Conservation (phyloP, 805 yeast genomes). For the Pichia deserticola region DNA sequence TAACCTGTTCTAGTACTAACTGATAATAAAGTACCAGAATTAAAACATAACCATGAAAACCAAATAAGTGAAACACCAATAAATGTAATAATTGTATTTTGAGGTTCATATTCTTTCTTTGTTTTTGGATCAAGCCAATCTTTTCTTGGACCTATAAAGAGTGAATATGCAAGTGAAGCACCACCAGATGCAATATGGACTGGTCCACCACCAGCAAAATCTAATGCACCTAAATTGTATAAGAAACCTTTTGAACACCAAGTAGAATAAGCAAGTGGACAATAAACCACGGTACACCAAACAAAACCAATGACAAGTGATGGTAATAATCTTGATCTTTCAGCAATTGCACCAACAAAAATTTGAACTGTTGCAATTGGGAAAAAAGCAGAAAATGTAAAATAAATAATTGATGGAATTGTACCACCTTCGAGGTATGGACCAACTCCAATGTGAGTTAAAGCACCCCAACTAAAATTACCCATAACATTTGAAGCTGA, state of each 20-base stretch:
- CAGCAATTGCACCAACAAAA: constrained; percentile 39
- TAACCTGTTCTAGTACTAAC: constrained; percentile 38
- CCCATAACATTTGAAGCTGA: constrained; percentile 29
- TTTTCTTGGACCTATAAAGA: constrained; percentile 36
- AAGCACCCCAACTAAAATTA: constrained; percentile 33
- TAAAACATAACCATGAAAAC: constrained; percentile 45
- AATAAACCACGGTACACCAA: constrained; percentile 38
- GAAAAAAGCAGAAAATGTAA: constrained; percentile 37
- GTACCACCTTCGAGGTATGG: constrained; percentile 39
- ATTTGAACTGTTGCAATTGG: constrained; percentile 44
- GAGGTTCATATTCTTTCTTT: constrained; percentile 27
- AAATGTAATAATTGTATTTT: constrained; percentile 31
- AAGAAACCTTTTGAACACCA: constrained; percentile 42
- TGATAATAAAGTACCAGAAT: constrained; percentile 37
- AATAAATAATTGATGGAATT: constrained; percentile 40
- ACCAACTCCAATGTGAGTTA: constrained; percentile 31
- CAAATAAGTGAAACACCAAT: constrained; percentile 40
- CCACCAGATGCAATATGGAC: constrained; percentile 40
- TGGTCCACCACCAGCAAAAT: constrained; percentile 46
- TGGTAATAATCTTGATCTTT: constrained; percentile 36
- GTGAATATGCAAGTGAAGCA: constrained; percentile 36
- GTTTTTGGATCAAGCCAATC: constrained; percentile 26
- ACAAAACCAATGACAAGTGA: constrained; percentile 33
- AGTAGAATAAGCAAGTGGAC: constrained; percentile 40
- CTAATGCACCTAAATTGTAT: constrained; percentile 35